Evolutionary conservation across 495 filamentous ascomycete species (phyloP).

Genomic region (Cudoniella acicularis): DNA sequence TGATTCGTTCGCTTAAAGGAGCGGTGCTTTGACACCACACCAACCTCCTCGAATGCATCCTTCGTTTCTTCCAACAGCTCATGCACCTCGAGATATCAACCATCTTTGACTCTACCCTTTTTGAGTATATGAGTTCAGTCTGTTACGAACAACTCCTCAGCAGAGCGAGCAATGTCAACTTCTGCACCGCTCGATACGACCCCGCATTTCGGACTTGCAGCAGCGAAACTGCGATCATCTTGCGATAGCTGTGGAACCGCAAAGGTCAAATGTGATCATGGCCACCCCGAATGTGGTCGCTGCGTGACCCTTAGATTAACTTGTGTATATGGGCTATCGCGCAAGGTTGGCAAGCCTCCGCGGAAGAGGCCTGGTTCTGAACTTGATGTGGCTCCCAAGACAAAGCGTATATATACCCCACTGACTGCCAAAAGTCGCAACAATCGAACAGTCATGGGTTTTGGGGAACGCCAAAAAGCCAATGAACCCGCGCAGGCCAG

Average conservation of each 20-base stretch:
- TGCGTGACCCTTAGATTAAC: conserved; percentile 31
- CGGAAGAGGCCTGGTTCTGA: conserved; percentile 10
- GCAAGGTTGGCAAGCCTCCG: conserved; percentile 24
- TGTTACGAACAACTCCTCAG: neutral
- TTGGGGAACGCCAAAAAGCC: conserved; percentile 2
- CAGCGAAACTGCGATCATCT: conserved; percentile 32
- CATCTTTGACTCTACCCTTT: no score
- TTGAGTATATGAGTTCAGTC: neutral
- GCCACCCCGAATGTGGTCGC: conserved; percentile 34
- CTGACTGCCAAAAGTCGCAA: conserved; percentile 1
- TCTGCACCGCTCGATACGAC: neutral
- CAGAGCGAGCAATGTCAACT: conserved; percentile 6
- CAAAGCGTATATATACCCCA: conserved; percentile 1
- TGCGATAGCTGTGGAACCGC: conserved; percentile 37
- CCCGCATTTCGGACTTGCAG: neutral
- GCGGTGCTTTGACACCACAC: no score
- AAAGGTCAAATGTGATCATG: conserved; percentile 38
- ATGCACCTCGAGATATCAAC: no score
- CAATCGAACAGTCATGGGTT: neutral
- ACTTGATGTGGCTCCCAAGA: neutral
- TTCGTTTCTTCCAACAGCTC: no score
- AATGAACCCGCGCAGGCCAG: conserved; percentile 7
- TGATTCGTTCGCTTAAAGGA: no score
- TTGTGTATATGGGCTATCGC: conserved; percentile 40
- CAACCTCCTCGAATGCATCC: no score